These are phyloP conservation scores for Plicaturopsis crispa DNA, from an alignment of 768 basidiomycete genomes.

Conservation along the genomic window DNA sequence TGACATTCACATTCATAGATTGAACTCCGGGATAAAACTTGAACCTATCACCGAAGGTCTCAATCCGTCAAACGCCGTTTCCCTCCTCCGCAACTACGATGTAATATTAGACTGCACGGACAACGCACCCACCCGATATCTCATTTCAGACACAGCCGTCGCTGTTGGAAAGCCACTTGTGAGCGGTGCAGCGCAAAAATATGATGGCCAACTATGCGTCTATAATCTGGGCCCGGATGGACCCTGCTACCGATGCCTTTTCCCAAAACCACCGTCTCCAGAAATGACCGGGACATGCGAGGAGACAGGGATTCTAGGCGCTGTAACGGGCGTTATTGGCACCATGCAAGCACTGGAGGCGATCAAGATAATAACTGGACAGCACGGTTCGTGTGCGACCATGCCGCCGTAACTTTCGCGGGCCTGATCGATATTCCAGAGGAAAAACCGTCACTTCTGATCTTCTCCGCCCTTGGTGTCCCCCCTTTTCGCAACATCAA, in stretches of 20 bases:
- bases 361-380: conserved; percentile 67
- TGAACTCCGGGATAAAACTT: conserved; percentile 65
- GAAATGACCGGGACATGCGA: conserved; percentile 71
- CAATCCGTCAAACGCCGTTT: conserved; percentile 53
- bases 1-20: conserved; percentile 31
- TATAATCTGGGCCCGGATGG: conserved; percentile 66
- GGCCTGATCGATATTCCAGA: conserved; percentile 36
- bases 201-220: conserved; percentile 72
- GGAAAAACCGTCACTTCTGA: conserved; percentile 51
- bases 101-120: conserved; percentile 93
- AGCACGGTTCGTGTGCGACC: conserved; percentile 56
- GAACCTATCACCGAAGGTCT: conserved; percentile 49
- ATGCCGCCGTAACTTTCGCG: neutral
- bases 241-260: conserved; percentile 93
- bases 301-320: conserved; percentile 83
- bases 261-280: conserved; percentile 69
- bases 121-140: conserved; percentile 86
- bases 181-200: conserved; percentile 86
- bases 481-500: conserved; percentile 80
- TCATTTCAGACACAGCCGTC: conserved; percentile 83
- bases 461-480: conserved; percentile 64
- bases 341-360: conserved; percentile 85
- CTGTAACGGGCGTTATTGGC: conserved; percentile 85
- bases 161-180: conserved; percentile 74
- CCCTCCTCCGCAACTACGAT: conserved; percentile 55